phyloP scores from a whole-genome alignment of 2,329 filamentous ascomycete genomes.

The Cladophialophora bantiana region DNA sequence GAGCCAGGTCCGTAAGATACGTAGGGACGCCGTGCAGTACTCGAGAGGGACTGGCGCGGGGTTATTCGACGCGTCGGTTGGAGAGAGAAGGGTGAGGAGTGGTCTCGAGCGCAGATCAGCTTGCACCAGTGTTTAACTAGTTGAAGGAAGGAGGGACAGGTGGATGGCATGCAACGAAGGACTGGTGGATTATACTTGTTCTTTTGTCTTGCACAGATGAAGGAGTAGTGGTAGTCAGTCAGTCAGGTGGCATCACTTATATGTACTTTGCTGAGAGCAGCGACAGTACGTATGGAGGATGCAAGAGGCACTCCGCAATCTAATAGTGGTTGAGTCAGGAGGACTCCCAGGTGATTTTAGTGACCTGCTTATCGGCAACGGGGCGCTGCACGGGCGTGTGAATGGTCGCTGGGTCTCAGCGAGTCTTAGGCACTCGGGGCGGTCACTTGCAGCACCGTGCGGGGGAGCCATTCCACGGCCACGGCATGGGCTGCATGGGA shows the following conservation, averaged over 20 bases:
- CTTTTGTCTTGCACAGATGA: slow-evolving; percentile 8
- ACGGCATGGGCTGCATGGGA: not conserved
- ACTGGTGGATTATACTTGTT: slow-evolving; percentile 1
- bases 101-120: slow-evolving; percentile 2
- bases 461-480: not conserved
- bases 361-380: slow-evolving; percentile 9
- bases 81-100: slow-evolving; percentile 12
- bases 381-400: not conserved
- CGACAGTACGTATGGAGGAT: not conserved
- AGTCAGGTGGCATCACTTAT: slow-evolving; percentile 17
- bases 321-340: slow-evolving; percentile 22
- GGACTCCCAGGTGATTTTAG: slow-evolving; percentile 1
- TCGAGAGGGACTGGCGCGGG: slow-evolving; percentile 12
- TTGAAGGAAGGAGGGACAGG: not conserved
- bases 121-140: not conserved
- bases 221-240: slow-evolving; percentile 14
- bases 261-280: not conserved
- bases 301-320: slow-evolving; percentile 1
- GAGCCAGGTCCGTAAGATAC: not conserved
- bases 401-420: not conserved
- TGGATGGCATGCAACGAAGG: not conserved
- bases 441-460: slow-evolving; percentile 2
- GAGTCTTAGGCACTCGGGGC: not conserved
- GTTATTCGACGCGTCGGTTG: slow-evolving; percentile 20
- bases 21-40: not conserved